phyloP scores from a whole-genome alignment of 2,329 filamentous ascomycete species.

The Hypocreales sp. region DNA sequence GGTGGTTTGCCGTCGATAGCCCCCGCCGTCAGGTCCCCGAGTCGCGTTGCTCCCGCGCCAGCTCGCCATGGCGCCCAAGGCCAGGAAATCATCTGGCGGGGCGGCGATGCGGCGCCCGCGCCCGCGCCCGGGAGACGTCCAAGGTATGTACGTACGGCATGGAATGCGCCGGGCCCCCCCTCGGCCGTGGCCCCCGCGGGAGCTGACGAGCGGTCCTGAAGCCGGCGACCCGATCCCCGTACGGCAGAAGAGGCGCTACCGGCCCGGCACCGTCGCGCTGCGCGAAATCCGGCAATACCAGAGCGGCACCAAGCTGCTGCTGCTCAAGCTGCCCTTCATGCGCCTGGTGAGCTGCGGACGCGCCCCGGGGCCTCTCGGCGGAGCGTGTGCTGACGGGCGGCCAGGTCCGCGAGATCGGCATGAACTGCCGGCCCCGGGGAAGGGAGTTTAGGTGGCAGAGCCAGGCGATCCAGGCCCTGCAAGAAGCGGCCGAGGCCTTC shows the following conservation, averaged over 20 bases:
- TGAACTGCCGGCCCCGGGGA: constrained; percentile 44
- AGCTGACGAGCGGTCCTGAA: constrained; percentile 27
- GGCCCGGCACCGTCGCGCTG: constrained; percentile 70
- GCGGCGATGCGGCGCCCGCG: constrained; percentile 1
- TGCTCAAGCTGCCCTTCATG: constrained; percentile 68
- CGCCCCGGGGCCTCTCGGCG: no score
- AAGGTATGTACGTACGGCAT: no score
- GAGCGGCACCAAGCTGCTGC: constrained; percentile 72
- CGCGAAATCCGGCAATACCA: constrained; percentile 88
- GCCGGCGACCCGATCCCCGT: constrained; percentile 60
- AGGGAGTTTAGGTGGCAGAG: constrained; percentile 86
- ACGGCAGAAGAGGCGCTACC: constrained; percentile 47
- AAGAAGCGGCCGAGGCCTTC: constrained; percentile 94
- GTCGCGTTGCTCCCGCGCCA: no score
- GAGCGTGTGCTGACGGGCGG: no score
- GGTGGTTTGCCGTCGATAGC: no score
- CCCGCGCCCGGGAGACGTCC: constrained; percentile 21
- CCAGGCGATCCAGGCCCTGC: constrained; percentile 81
- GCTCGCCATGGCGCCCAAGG: background rate
- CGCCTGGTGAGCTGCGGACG: constrained; percentile 45
- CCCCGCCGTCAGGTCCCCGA: no score
- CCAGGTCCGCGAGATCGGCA: constrained; percentile 49
- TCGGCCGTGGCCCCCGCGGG: no score
- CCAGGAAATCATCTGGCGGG: background rate
- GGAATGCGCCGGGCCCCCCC: no score